These are phyloP conservation scores for Papiliotrema terrestris DNA, from an alignment of 1,284 basidiomycete species.

Conservation along the genomic window DNA sequence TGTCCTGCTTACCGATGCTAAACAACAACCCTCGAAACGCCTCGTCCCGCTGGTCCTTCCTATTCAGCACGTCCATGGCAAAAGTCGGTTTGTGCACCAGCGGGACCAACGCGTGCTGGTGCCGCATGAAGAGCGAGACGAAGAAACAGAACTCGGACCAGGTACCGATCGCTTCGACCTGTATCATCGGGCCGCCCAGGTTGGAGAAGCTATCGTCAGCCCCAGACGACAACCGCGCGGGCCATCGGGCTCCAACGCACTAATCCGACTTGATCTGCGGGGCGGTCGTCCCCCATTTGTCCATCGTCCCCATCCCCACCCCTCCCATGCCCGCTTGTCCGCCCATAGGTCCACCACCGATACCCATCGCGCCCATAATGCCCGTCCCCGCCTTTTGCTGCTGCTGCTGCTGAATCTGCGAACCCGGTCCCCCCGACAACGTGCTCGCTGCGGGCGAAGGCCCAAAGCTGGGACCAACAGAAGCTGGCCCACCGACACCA, in stretches of 20 bases:
- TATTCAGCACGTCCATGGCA: slow-evolving; percentile 24
- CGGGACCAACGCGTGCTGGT: slow-evolving; percentile 33
- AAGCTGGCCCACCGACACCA: neutral
- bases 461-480: neutral
- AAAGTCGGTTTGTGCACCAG: slow-evolving; percentile 32
- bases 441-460: neutral
- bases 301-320: neutral
- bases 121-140: slow-evolving; percentile 23
- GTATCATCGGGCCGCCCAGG: neutral
- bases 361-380: neutral
- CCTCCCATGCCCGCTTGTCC: neutral
- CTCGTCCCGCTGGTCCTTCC: slow-evolving; percentile 24
- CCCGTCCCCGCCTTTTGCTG: neutral
- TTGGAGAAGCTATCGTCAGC: neutral
- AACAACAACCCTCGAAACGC: slow-evolving; percentile 27
- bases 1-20: slow-evolving; percentile 17
- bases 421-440: too few relatives aligned
- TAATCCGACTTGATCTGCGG: neutral
- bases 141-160: slow-evolving; percentile 31
- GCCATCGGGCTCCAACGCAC: neutral
- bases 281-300: neutral
- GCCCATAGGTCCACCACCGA: neutral
- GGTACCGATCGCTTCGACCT: slow-evolving; percentile 20
- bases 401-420: too few relatives aligned
- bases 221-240: neutral